Conservation (phyloP, 768 basidiomycete species). For the Mycena kentingensis region DNA sequence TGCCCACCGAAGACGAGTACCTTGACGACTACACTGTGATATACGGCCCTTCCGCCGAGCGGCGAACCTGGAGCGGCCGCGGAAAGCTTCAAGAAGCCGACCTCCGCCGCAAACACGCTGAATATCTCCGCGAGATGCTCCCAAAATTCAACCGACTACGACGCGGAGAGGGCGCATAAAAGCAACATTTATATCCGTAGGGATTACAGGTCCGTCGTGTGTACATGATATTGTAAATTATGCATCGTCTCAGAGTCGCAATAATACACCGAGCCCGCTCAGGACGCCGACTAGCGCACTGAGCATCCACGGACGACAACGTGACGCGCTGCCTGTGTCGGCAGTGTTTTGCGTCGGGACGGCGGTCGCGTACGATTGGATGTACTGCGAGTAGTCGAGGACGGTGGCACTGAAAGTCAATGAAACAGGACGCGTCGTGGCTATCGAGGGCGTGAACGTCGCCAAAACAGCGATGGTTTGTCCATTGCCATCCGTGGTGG, state of each 20-base stretch:
- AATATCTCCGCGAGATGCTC: constrained; percentile 89
- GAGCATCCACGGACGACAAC: constrained; percentile 6
- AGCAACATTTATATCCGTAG: too few species aligned
- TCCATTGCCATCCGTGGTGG: constrained; percentile 2
- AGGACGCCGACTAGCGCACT: neutral
- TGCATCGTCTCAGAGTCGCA: neutral
- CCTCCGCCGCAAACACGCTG: constrained; percentile 82
- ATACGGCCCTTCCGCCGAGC: constrained; percentile 74
- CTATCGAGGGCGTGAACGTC: constrained; percentile 17
- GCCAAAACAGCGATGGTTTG: constrained; percentile 5
- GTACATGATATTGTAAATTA: neutral
- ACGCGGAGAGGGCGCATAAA: constrained; percentile 59
- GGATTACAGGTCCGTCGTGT: neutral
- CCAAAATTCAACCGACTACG: constrained; percentile 84
- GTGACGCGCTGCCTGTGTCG: neutral
- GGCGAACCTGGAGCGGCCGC: constrained; percentile 82
- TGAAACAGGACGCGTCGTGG: constrained; percentile 4
- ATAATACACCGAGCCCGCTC: constrained; percentile 4
- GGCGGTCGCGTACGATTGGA: constrained; percentile 11
- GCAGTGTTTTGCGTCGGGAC: neutral
- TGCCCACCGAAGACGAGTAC: constrained; percentile 74
- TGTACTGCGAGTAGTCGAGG: constrained; percentile 16
- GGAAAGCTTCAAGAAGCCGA: constrained; percentile 84
- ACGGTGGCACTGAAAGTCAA: constrained; percentile 19
- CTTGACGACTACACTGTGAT: constrained; percentile 84